These are phyloP conservation scores for Citrus reticulata DNA, from an alignment of 345 rosid species.

Conservation along the genomic window DNA sequence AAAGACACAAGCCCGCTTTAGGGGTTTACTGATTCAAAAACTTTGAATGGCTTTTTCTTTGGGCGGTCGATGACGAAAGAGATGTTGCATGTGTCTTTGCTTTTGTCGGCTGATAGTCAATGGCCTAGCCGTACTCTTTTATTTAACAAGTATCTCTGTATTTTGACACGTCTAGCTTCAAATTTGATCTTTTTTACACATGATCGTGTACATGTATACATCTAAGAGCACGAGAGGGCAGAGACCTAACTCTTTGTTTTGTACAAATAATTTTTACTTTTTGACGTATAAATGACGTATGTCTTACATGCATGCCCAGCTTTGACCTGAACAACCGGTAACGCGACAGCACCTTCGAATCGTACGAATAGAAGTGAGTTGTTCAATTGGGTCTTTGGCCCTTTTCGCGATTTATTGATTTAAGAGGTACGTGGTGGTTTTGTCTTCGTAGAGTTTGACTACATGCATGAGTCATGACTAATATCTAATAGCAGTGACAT, in stretches of 20 bases:
- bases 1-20: slow-evolving; percentile 27
- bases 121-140: background rate
- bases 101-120: slow-evolving; percentile 32
- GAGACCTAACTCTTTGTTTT: background rate
- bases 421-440: background rate
- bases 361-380: background rate
- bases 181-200: background rate
- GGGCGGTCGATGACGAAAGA: slow-evolving; percentile 45
- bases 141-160: background rate
- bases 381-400: background rate
- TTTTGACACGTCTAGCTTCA: slow-evolving; percentile 18
- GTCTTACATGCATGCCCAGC: slow-evolving; percentile 15
- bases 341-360: slow-evolving; percentile 5
- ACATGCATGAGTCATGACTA: background rate
- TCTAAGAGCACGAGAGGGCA: background rate
- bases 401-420: slow-evolving; percentile 1
- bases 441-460: background rate
- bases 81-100: background rate
- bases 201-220: background rate
- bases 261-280: background rate
- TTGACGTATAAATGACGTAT: slow-evolving; percentile 28
- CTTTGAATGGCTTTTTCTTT: slow-evolving; percentile 30
- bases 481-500: too few relatives aligned
- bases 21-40: slow-evolving; percentile 23
- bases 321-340: slow-evolving; percentile 19